Conservation (phyloP, 169 alveolate species). For the Cardiosporidium cionae region DNA sequence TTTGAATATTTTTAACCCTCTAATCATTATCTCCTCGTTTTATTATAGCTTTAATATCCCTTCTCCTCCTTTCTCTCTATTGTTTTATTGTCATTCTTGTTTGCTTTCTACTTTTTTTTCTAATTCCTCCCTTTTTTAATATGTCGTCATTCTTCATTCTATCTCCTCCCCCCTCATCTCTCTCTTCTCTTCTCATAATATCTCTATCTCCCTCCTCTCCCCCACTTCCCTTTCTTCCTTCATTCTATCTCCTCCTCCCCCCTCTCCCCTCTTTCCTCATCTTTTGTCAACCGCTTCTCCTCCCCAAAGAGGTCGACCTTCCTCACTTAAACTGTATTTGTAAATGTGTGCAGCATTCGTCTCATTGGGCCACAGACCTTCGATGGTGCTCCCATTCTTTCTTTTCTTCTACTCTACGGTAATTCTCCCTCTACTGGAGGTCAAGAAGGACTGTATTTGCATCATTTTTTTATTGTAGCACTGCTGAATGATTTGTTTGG, state of each 20-base stretch:
- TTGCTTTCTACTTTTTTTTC: too few relatives aligned
- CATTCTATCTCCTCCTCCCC: neutral
- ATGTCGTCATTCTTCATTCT: neutral
- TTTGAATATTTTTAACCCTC: too few relatives aligned
- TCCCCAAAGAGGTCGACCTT: neutral
- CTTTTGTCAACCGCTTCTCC: neutral
- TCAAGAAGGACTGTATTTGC: slow-evolving; percentile 57
- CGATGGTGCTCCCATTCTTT: slow-evolving; percentile 14
- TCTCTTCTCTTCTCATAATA: neutral
- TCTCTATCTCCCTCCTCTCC: neutral
- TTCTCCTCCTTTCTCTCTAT: neutral
- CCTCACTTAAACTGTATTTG: neutral
- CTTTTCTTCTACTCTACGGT: slow-evolving; percentile 8
- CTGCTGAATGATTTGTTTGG: slow-evolving; percentile 87
- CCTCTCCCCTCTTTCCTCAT: neutral
- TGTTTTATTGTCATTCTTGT: neutral
- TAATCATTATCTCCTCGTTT: too few relatives aligned
- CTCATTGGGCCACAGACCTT: neutral
- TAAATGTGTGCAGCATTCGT: neutral
- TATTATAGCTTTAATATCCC: slow-evolving; percentile 2
- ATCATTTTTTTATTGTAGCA: slow-evolving; percentile 78
- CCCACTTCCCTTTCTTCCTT: neutral
- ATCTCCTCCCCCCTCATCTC: too few relatives aligned
- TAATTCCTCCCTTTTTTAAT: neutral
- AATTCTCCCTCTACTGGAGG: neutral